Evolutionary conservation across 768 basidiomycete species (phyloP).

Genomic region (Xerocomellus dryophilus): DNA sequence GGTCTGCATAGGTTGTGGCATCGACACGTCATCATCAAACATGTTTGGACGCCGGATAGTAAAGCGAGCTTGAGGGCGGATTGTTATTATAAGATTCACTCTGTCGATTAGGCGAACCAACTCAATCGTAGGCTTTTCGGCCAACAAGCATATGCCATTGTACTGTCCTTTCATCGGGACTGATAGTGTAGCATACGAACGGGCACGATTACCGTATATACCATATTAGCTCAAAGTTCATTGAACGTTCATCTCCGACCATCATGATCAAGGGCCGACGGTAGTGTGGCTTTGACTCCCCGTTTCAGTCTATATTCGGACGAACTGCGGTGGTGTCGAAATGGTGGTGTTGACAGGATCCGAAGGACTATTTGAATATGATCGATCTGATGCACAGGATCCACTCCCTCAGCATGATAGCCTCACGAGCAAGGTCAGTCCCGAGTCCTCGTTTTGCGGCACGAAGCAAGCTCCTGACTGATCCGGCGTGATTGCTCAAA

Average conservation of each 20-base stretch:
- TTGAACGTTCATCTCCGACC: neutral
- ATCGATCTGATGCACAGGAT: neutral
- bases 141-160: too few relatives aligned
- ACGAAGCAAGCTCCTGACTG: neutral
- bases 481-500: neutral
- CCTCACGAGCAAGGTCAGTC: constrained; percentile 5
- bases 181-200: neutral
- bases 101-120: neutral
- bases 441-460: neutral
- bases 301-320: neutral
- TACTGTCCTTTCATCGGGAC: too few relatives aligned
- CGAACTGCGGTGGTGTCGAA: neutral
- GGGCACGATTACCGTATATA: neutral
- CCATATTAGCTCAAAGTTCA: neutral
- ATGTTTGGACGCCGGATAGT: neutral
- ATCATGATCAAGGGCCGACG: neutral
- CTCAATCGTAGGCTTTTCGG: too few relatives aligned
- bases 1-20: too few relatives aligned
- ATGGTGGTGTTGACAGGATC: neutral
- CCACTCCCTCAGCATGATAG: neutral
- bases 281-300: neutral
- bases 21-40: neutral
- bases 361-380: neutral
- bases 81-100: neutral
- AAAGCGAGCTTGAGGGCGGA: neutral